Percentiles rank a stretch among this genome's conserved stretches.
Evolutionary conservation across 2,329 filamentous ascomycete species (phyloP).

Genomic region (Gyromitra esculenta): DNA sequence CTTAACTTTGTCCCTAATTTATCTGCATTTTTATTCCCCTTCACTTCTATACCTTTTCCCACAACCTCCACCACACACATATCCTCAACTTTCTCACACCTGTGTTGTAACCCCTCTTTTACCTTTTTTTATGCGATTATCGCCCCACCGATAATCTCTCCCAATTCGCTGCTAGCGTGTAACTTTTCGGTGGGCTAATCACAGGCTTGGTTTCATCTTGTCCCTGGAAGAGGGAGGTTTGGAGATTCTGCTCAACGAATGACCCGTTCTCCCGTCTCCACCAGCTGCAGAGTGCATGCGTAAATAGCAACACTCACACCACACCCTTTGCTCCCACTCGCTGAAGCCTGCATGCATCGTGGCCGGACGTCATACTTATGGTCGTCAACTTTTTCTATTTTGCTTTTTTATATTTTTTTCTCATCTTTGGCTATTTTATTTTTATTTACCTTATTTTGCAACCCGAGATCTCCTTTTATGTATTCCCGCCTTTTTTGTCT

Average conservation of each 20-base stretch:
- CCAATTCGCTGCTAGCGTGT: constrained; percentile 2
- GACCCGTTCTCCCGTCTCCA: neutral
- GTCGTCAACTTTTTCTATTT: neutral
- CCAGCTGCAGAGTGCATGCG: neutral
- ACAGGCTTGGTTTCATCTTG: neutral
- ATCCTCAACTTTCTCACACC: neutral
- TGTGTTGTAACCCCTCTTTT: neutral
- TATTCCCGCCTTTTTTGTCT: too few species aligned
- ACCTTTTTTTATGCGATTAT: too few species aligned
- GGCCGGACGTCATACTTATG: constrained; percentile 12
- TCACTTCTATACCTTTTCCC: neutral
- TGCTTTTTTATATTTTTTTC: neutral
- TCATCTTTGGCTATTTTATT: neutral
- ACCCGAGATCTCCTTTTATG: too few species aligned
- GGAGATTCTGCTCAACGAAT: neutral
- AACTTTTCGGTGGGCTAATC: neutral
- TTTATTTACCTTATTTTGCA: too few species aligned
- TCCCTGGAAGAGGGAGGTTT: neutral
- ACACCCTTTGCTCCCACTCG: neutral
- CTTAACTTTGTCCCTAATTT: too few species aligned
- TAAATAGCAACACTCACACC: constrained; percentile 16
- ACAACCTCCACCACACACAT: neutral
- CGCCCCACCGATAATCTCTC: neutral
- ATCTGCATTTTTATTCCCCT: neutral
- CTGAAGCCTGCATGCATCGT: constrained; percentile 12